A percentile compares a stretch with the other conserved stretches of the same genome.
Evolutionary conservation across 805 yeast genomes (phyloP).

Genomic region (Torulaspora delbrueckii): DNA sequence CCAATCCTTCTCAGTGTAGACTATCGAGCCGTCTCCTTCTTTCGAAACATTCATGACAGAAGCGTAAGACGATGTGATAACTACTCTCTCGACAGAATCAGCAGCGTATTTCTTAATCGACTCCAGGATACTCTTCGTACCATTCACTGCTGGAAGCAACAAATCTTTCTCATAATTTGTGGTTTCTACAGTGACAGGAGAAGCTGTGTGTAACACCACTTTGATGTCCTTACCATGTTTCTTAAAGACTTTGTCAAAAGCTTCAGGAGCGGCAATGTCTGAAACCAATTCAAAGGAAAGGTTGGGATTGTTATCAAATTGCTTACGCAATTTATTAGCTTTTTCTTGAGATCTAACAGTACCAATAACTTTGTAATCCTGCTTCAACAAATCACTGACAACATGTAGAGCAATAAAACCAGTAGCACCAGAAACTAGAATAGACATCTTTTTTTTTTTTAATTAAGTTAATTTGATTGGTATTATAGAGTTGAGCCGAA

Average conservation of each 20-base stretch:
- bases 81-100: conserved; percentile 43
- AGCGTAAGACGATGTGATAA: conserved; percentile 50
- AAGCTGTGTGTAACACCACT: conserved; percentile 57
- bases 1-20: conserved; percentile 46
- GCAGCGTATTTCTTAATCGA: conserved; percentile 44
- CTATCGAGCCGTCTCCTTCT: conserved; percentile 35
- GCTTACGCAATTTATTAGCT: conserved; percentile 33
- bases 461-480: not conserved
- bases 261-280: conserved; percentile 44
- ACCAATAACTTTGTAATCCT: conserved; percentile 42
- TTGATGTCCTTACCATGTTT: conserved; percentile 45
- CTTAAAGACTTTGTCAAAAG: conserved; percentile 44
- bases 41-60: conserved; percentile 40
- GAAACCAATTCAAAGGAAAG: conserved; percentile 44
- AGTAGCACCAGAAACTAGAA: conserved; percentile 48
- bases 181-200: conserved; percentile 48
- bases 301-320: conserved; percentile 30
- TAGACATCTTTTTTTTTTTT: conserved; percentile 14
- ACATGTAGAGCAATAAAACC: conserved; percentile 48
- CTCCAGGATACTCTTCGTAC: conserved; percentile 47
- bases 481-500: too few relatives aligned
- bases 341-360: conserved; percentile 41
- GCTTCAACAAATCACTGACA: conserved; percentile 35
- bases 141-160: conserved; percentile 51
- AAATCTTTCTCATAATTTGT: conserved; percentile 46